Percentiles rank a stretch among this genome's conserved stretches.
Conservation (phyloP, 306 rosid genomes). For the Gastrolobium villosum region DNA sequence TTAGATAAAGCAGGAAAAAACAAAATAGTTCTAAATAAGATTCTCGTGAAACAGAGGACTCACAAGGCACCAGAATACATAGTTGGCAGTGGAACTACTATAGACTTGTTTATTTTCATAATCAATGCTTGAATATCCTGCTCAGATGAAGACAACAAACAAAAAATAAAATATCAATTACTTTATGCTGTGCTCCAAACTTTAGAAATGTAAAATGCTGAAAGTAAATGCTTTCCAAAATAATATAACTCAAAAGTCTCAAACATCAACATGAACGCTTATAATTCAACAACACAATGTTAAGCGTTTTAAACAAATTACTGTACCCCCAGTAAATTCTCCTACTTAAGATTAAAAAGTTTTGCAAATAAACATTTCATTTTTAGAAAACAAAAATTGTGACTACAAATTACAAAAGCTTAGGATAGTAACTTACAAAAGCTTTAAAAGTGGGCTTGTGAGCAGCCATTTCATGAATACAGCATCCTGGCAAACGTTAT, state of each 20-base stretch:
- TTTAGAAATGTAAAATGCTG: constrained; percentile 18
- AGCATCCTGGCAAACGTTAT: constrained; percentile 74
- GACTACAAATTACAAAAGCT: constrained; percentile 34
- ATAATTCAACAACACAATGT: background rate
- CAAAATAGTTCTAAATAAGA: constrained; percentile 5
- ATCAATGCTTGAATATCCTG: constrained; percentile 98
- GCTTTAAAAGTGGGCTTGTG: constrained; percentile 96
- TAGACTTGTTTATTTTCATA: constrained; percentile 90
- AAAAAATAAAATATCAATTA: background rate
- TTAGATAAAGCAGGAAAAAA: constrained; percentile 6
- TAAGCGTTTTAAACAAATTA: constrained; percentile 13
- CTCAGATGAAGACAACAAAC: constrained; percentile 43
- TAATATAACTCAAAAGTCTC: constrained; percentile 1
- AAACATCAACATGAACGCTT: constrained; percentile 12
- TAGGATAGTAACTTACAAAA: constrained; percentile 71
- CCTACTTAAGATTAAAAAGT: background rate
- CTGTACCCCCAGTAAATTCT: background rate
- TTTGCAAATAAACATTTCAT: background rate
- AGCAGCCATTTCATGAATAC: constrained; percentile 93
- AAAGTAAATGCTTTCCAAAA: constrained; percentile 35
- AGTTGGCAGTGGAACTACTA: constrained; percentile 96
- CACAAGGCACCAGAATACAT: constrained; percentile 90
- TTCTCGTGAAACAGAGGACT: constrained; percentile 52
- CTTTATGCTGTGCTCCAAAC: constrained; percentile 25
- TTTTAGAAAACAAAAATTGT: background rate